These are phyloP conservation scores for Arthrobotrys conoides DNA, from an alignment of 2,329 filamentous ascomycete species.

Conservation along the genomic window DNA sequence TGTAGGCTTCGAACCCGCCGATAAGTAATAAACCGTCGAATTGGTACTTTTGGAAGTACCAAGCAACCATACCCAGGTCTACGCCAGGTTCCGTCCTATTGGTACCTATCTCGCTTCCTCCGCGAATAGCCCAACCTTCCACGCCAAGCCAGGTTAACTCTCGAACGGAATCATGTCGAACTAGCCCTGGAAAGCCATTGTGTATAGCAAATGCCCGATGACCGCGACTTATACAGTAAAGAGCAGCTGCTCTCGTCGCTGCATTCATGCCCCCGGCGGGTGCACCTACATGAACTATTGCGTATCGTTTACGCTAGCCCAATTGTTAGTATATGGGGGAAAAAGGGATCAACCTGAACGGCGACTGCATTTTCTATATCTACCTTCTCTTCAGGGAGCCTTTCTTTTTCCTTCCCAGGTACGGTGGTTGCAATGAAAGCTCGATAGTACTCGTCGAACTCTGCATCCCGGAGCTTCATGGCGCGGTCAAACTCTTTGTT, in stretches of 20 bases:
- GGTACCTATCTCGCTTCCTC: constrained; percentile 96
- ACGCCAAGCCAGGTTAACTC: constrained; percentile 93
- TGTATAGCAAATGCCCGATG: constrained; percentile 93
- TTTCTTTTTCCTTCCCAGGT: constrained; percentile 77
- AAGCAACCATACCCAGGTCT: constrained; percentile 85
- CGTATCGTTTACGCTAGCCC: constrained; percentile 85
- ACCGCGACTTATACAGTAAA: constrained; percentile 69
- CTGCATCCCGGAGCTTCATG: constrained; percentile 89
- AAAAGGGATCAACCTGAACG: background rate
- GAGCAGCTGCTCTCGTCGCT: constrained; percentile 82
- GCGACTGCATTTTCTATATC: too few species aligned
- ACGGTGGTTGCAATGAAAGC: constrained; percentile 93
- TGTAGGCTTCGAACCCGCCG: constrained; percentile 97
- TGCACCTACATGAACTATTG: constrained; percentile 96
- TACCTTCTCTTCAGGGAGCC: constrained; percentile 80
- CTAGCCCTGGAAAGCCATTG: constrained; percentile 95
- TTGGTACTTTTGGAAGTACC: constrained; percentile 85
- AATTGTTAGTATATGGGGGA: constrained; percentile 63
- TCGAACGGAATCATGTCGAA: constrained; percentile 90
- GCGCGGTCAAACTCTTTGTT: constrained; percentile 87
- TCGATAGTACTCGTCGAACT: constrained; percentile 92
- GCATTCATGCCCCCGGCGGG: constrained; percentile 99
- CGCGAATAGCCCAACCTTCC: constrained; percentile 94
- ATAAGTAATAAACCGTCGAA: constrained; percentile 94
- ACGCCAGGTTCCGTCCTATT: constrained; percentile 93